These are phyloP conservation scores for Cladosporium velox DNA, from an alignment of 2,329 filamentous ascomycete genomes.

Conservation along the genomic window DNA sequence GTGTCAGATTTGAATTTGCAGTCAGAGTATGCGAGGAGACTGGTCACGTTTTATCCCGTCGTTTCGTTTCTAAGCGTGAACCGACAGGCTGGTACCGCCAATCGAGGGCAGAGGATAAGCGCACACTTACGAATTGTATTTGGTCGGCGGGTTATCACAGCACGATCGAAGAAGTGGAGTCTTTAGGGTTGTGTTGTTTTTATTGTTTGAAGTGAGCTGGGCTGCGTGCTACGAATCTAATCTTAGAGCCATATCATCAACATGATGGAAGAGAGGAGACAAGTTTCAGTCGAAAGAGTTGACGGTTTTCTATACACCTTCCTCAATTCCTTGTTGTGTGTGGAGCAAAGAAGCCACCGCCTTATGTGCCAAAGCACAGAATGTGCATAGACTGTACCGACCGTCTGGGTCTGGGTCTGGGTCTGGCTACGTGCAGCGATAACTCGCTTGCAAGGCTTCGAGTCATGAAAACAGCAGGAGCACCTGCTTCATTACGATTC, in stretches of 20 bases:
- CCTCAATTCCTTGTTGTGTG: neutral
- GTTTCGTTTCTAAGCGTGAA: neutral
- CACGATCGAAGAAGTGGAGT: neutral
- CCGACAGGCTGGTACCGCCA: neutral
- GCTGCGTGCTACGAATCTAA: neutral
- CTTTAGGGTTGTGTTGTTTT: no score
- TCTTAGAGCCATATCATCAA: neutral
- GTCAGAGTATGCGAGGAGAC: neutral
- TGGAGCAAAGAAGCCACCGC: neutral
- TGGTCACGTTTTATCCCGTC: neutral
- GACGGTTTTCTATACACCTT: neutral
- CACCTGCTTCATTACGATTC: neutral
- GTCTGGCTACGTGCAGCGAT: neutral
- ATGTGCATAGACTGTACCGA: neutral
- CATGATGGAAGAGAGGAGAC: neutral
- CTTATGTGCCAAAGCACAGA: neutral
- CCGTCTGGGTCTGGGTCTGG: neutral
- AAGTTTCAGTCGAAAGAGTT: neutral
- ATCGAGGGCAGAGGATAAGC: neutral
- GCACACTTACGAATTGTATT: no score
- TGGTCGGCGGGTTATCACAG: neutral
- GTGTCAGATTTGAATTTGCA: neutral
- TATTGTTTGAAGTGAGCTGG: neutral
- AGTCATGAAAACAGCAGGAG: neutral
- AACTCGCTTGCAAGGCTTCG: neutral